Percentiles rank a stretch among this genome's conserved stretches.
phyloP scores from a whole-genome alignment of 2,329 filamentous ascomycete species.

The Nemania serpens region DNA sequence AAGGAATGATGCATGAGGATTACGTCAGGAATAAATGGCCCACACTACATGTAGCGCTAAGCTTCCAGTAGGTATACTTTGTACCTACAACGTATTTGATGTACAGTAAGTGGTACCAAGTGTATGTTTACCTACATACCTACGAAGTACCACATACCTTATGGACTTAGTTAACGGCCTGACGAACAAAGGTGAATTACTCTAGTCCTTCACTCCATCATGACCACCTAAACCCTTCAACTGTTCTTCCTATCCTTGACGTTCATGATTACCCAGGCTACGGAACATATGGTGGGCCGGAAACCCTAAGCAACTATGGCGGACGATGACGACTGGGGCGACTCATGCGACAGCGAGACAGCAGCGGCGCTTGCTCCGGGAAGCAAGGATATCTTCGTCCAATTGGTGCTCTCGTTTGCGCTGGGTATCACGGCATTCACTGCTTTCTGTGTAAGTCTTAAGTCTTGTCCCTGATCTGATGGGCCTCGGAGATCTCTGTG shows the following conservation, averaged over 20 bases:
- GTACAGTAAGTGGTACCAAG: too few relatives aligned
- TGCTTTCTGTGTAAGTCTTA: conserved; percentile 73
- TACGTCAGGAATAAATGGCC: conserved; percentile 18
- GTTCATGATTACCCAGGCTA: conserved; percentile 4
- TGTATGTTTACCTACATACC: neutral
- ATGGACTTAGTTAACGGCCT: too few relatives aligned
- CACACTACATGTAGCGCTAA: too few relatives aligned
- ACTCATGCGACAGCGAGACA: conserved; percentile 31
- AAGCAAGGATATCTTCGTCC: conserved; percentile 59
- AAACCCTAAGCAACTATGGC: conserved; percentile 16
- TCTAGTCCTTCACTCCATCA: conserved; percentile 4
- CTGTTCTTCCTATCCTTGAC: neutral
- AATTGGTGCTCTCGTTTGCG: conserved; percentile 72
- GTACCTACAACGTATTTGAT: too few relatives aligned
- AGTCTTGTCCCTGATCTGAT: conserved; percentile 37
- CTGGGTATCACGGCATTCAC: conserved; percentile 74
- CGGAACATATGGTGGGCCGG: conserved; percentile 8
- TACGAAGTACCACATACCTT: neutral
- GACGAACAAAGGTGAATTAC: too few relatives aligned
- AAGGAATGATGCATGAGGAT: conserved; percentile 4
- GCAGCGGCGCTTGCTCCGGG: conserved; percentile 40
- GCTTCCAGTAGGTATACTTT: too few relatives aligned
- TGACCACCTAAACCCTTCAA: conserved; percentile 11
- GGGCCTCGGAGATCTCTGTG: too few relatives aligned
- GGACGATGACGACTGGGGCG: conserved; percentile 24